Percentiles rank a stretch among this genome's conserved stretches.
Evolutionary conservation across 768 basidiomycete species (phyloP).

Genomic region (Stropharia rugosoannulata): DNA sequence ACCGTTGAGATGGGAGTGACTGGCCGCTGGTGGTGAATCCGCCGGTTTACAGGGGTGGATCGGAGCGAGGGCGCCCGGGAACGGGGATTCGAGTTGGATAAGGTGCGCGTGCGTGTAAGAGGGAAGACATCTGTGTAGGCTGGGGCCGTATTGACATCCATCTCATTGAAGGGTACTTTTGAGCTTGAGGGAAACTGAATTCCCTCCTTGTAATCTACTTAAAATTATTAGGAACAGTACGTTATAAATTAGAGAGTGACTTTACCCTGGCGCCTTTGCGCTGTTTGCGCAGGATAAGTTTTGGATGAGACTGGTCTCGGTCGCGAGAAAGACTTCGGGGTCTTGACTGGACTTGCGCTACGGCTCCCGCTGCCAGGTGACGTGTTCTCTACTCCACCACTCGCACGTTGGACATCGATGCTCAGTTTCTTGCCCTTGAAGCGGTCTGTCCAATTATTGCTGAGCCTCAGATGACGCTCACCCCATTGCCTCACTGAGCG

Average conservation of each 20-base stretch:
- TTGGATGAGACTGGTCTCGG: slow-evolving; percentile 10
- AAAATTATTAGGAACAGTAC: not conserved
- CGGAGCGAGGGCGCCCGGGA: slow-evolving; percentile 23
- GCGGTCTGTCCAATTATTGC: slow-evolving; percentile 48
- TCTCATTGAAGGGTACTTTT: slow-evolving; percentile 17
- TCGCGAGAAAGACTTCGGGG: slow-evolving; percentile 10
- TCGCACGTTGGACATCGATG: slow-evolving; percentile 7
- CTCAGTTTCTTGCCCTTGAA: slow-evolving; percentile 26
- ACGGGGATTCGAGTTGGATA: slow-evolving; percentile 19
- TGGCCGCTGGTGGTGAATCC: slow-evolving; percentile 19
- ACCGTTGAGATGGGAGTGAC: slow-evolving; percentile 27
- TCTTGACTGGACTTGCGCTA: slow-evolving; percentile 29
- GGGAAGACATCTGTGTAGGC: slow-evolving; percentile 12
- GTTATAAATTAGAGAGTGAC: not conserved
- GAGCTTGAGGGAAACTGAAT: slow-evolving; percentile 10
- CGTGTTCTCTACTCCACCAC: slow-evolving; percentile 7
- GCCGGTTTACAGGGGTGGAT: slow-evolving; percentile 14
- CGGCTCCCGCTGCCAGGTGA: slow-evolving; percentile 12
- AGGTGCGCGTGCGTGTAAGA: slow-evolving; percentile 17
- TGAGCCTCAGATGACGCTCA: slow-evolving; percentile 52
- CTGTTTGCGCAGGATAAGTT: slow-evolving; percentile 10
- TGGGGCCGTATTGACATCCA: slow-evolving; percentile 20
- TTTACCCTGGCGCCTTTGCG: slow-evolving; percentile 6
- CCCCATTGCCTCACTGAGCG: slow-evolving; percentile 53
- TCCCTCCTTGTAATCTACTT: slow-evolving; percentile 6